phyloP scores from a whole-genome alignment of 2,329 filamentous ascomycete species.

The Colletotrichum melonis region DNA sequence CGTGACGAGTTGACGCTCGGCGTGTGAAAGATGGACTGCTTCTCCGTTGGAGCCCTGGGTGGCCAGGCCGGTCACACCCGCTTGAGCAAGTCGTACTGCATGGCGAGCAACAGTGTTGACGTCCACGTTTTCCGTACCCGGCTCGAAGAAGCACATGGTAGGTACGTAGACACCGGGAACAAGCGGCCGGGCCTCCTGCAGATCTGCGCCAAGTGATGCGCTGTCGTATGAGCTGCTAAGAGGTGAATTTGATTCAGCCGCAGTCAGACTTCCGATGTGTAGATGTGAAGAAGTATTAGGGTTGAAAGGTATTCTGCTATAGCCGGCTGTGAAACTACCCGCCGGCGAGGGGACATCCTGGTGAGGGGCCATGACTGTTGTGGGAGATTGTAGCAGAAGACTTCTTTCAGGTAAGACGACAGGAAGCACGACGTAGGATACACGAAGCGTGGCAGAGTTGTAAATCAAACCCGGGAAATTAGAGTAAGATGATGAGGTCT shows the following conservation, averaged over 20 bases:
- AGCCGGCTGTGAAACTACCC: conserved; percentile 55
- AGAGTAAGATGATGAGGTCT: background rate
- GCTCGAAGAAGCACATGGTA: conserved; percentile 79
- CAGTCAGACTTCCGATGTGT: conserved; percentile 41
- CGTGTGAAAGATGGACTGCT: conserved; percentile 80
- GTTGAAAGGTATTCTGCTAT: conserved; percentile 50
- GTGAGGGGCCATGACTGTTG: conserved; percentile 56
- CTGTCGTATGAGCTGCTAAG: conserved; percentile 57
- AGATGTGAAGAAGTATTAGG: conserved; percentile 45
- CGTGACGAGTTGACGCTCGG: conserved; percentile 77
- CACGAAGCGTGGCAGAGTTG: background rate
- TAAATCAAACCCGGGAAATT: background rate
- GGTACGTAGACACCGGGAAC: conserved; percentile 75
- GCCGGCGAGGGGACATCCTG: conserved; percentile 59
- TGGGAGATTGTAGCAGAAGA: background rate
- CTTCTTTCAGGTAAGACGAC: conserved; percentile 7
- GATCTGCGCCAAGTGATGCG: conserved; percentile 46
- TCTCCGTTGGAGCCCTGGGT: conserved; percentile 87
- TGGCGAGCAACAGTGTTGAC: conserved; percentile 67
- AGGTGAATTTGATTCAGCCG: conserved; percentile 47
- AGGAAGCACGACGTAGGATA: background rate
- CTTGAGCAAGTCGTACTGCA: conserved; percentile 77
- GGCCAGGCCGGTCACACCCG: conserved; percentile 79
- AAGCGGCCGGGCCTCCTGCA: conserved; percentile 51
- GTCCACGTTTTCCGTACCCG: conserved; percentile 74